These are phyloP conservation scores for Plectosphaerella cucumerina DNA, from an alignment of 2,329 filamentous ascomycete genomes.

Conservation along the genomic window DNA sequence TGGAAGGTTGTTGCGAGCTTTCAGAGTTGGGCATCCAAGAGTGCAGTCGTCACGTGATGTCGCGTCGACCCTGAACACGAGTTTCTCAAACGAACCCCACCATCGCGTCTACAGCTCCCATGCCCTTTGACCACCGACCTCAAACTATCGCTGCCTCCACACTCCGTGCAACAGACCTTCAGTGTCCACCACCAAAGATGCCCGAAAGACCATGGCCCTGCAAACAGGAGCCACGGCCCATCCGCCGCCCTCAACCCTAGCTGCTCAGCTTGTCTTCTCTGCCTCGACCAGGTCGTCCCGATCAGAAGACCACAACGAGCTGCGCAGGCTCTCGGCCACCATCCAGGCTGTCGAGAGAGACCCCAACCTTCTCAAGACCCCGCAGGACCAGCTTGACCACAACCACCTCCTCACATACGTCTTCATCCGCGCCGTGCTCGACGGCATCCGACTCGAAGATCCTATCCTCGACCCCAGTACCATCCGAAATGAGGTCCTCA, in stretches of 20 bases:
- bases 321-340: slow-evolving; percentile 63
- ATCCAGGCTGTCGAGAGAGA: slow-evolving; percentile 52
- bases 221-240: slow-evolving; percentile 12
- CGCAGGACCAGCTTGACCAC: slow-evolving; percentile 65
- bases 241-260: slow-evolving; percentile 73
- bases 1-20: too few species aligned
- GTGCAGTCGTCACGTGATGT: too few species aligned
- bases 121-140: too few species aligned
- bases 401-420: slow-evolving; percentile 86
- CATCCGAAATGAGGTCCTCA: slow-evolving; percentile 55
- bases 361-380: slow-evolving; percentile 50
- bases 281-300: slow-evolving; percentile 57
- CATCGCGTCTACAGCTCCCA: not conserved
- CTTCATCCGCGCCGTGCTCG: slow-evolving; percentile 73
- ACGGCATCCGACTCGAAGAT: slow-evolving; percentile 63
- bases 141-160: not conserved
- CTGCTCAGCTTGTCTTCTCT: slow-evolving; percentile 79
- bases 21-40: too few species aligned
- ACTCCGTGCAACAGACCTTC: not conserved
- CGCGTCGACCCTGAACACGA: too few species aligned
- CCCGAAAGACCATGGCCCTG: slow-evolving; percentile 4
- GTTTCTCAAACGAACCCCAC: not conserved
- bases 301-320: slow-evolving; percentile 65
- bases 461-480: slow-evolving; percentile 57
- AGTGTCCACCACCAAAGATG: not conserved